Conservation (phyloP, 305 asterid genomes). For the Fraxinus angustifolia region DNA sequence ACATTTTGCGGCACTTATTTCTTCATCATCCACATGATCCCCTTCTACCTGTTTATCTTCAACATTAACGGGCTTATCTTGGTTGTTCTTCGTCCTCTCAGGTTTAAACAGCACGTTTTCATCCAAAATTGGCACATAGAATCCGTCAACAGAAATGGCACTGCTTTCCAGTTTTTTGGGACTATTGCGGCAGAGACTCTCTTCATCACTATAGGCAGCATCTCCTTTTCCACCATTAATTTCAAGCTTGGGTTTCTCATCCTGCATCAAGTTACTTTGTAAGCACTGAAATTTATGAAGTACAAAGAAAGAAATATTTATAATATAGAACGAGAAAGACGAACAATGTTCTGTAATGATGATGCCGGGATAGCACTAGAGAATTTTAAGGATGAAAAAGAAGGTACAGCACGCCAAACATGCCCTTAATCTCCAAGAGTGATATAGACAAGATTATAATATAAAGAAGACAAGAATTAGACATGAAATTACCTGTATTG, state of each 20-base stretch:
- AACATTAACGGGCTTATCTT: background rate
- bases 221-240: constrained; percentile 20
- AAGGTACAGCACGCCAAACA: background rate
- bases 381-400: background rate
- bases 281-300: background rate
- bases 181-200: background rate
- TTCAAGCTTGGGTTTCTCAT: constrained; percentile 25
- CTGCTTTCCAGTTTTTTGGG: constrained; percentile 12
- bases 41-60: constrained; percentile 15
- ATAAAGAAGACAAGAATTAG: background rate
- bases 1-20: background rate
- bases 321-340: background rate
- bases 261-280: constrained; percentile 33
- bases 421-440: background rate
- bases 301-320: background rate
- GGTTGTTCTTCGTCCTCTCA: background rate
- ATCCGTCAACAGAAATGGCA: constrained; percentile 14
- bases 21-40: constrained; percentile 20
- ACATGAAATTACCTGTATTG: constrained; percentile 36
- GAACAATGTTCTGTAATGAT: background rate
- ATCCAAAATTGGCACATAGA: constrained; percentile 11
- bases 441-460: background rate
- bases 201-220: constrained; percentile 12
- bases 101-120: constrained; percentile 15
- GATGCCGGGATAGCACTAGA: background rate